These are phyloP conservation scores for Lignosus rhinocerotis DNA, from an alignment of 1,284 basidiomycete genomes.

Conservation along the genomic window DNA sequence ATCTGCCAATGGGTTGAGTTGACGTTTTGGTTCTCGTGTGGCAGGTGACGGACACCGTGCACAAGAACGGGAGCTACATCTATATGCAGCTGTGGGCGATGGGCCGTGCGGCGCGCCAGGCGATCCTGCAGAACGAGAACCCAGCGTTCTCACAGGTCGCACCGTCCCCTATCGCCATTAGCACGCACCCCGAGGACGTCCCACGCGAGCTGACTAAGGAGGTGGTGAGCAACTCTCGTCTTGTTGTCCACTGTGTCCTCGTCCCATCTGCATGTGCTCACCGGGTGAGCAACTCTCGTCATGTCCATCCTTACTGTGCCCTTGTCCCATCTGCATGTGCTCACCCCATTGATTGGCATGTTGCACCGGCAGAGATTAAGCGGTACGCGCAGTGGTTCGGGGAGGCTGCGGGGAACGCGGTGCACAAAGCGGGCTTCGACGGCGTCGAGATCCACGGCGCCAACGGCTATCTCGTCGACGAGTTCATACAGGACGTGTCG, in stretches of 20 bases:
- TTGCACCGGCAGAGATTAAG: slow-evolving; percentile 26
- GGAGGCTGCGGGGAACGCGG: slow-evolving; percentile 26
- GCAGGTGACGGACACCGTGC: slow-evolving; percentile 22
- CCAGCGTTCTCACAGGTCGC: background rate
- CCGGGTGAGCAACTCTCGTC: too few species aligned
- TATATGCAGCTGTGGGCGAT: slow-evolving; percentile 47
- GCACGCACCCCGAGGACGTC: background rate
- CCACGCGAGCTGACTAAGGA: background rate
- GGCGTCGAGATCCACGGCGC: slow-evolving; percentile 36
- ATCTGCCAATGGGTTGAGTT: background rate
- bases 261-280: too few species aligned
- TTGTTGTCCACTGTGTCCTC: too few species aligned
- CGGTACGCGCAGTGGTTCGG: slow-evolving; percentile 26
- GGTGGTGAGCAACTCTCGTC: background rate
- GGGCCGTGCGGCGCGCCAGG: slow-evolving; percentile 26
- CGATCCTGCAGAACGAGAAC: background rate
- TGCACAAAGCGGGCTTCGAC: slow-evolving; percentile 18
- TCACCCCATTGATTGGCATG: background rate
- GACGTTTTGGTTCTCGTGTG: background rate
- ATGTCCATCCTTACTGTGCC: too few species aligned
- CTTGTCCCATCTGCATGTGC: background rate
- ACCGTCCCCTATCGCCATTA: background rate
- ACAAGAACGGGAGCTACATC: slow-evolving; percentile 35
- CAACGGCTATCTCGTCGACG: slow-evolving; percentile 39
- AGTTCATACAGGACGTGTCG: slow-evolving; percentile 37